A percentile compares a stretch with the other conserved stretches of the same genome.
Conservation (phyloP, 2,329 filamentous ascomycete species). For the Coleophoma cylindrospora region DNA sequence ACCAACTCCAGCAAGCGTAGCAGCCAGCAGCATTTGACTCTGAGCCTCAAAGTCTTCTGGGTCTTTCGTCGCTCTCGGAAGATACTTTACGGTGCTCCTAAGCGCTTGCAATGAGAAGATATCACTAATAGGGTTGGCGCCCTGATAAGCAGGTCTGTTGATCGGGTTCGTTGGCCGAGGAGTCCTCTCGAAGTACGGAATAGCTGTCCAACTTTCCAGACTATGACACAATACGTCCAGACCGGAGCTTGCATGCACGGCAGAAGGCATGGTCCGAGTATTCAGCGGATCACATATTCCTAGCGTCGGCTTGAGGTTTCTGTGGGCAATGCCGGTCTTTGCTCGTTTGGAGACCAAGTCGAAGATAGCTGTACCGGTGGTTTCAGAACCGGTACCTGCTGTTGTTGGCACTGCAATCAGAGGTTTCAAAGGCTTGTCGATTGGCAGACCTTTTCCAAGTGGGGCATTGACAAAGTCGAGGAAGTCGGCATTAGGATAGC, state of each 20-base stretch:
- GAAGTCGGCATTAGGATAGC: conserved; percentile 88
- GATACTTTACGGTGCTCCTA: conserved; percentile 80
- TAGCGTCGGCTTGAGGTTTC: conserved; percentile 90
- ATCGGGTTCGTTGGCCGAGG: conserved; percentile 88
- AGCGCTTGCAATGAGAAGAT: conserved; percentile 92
- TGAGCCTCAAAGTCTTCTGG: conserved; percentile 92
- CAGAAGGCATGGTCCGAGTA: conserved; percentile 91
- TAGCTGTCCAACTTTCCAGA: conserved; percentile 95
- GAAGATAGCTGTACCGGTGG: conserved; percentile 96
- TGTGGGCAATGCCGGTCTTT: conserved; percentile 94
- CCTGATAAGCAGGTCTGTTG: conserved; percentile 88
- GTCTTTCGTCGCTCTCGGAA: conserved; percentile 80
- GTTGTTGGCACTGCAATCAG: conserved; percentile 82
- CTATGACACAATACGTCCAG: conserved; percentile 94
- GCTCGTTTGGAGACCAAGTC: conserved; percentile 84
- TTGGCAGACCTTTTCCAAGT: conserved; percentile 75
- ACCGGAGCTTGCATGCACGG: conserved; percentile 87
- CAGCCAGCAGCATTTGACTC: conserved; percentile 89
- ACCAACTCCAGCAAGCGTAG: conserved; percentile 89
- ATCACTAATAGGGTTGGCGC: conserved; percentile 95
- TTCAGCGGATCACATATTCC: conserved; percentile 85
- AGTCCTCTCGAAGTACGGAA: conserved; percentile 82
- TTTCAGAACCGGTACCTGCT: conserved; percentile 85
- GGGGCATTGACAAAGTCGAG: conserved; percentile 98
- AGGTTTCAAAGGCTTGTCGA: conserved; percentile 65